phyloP scores from a whole-genome alignment of 352 stramenopile species.

The Phytopythium chamaehyphon region DNA sequence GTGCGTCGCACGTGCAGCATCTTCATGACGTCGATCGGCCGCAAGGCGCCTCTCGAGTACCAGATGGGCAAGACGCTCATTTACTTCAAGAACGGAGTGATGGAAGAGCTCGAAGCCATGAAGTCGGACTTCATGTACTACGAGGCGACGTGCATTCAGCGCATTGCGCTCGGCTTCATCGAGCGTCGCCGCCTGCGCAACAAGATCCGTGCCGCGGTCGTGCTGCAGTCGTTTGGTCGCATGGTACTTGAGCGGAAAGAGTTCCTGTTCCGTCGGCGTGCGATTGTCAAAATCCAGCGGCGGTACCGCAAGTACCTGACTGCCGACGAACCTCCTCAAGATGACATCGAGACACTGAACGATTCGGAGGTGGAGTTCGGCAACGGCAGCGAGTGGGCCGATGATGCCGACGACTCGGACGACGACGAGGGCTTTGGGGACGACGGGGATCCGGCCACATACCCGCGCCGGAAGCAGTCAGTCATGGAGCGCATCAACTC shows the following conservation, averaged over 20 bases:
- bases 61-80: conserved; percentile 93
- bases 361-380: conserved; percentile 34
- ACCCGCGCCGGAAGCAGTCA: conserved; percentile 32
- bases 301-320: conserved; percentile 53
- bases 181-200: conserved; percentile 64
- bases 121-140: conserved; percentile 91
- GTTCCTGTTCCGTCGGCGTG: conserved; percentile 61
- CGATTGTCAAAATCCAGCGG: conserved; percentile 71
- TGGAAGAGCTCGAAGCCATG: conserved; percentile 93
- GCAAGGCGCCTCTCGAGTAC: conserved; percentile 82
- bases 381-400: conserved; percentile 40
- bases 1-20: conserved; percentile 67
- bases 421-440: conserved; percentile 49
- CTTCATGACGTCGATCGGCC: conserved; percentile 82
- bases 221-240: conserved; percentile 76
- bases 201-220: conserved; percentile 63
- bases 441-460: conserved; percentile 11
- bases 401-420: conserved; percentile 45
- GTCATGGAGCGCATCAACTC: conserved; percentile 62
- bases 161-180: conserved; percentile 76
- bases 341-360: conserved; percentile 13
- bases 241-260: conserved; percentile 76
- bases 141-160: conserved; percentile 84
- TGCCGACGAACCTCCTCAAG: conserved; percentile 20
- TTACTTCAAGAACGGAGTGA: conserved; percentile 95